Percentiles rank a stretch among this genome's conserved stretches.
These are phyloP conservation scores for Ulvella scutata DNA, from an alignment of 139 green algal species.

Conservation along the genomic window DNA sequence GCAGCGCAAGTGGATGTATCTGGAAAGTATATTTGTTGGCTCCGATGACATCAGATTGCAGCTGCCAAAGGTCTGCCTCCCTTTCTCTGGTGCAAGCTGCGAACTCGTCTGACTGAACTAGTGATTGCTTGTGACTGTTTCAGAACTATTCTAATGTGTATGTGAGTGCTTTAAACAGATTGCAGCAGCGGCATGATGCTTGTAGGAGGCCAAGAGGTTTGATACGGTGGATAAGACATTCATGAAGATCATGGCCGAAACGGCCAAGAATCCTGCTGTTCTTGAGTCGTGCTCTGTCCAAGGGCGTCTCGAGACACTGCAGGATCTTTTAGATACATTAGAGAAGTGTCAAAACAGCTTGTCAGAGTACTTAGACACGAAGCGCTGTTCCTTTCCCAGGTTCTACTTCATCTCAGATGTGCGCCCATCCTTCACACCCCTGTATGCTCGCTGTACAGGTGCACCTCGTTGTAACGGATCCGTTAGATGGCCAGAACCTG, in stretches of 20 bases:
- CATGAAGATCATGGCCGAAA: constrained; percentile 67
- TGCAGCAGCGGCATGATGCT: too few species aligned
- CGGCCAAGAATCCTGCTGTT: constrained; percentile 52
- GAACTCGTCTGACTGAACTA: not conserved
- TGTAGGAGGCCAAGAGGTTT: constrained; percentile 64
- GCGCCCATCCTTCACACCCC: not conserved
- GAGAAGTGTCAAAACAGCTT: constrained; percentile 72
- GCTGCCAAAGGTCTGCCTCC: constrained; percentile 32
- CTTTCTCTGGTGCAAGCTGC: not conserved
- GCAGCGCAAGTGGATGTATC: constrained; percentile 78
- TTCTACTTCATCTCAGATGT: constrained; percentile 83
- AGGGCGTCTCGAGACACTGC: constrained; percentile 37
- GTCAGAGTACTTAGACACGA: constrained; percentile 69
- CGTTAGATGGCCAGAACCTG: too few species aligned
- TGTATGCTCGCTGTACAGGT: not conserved
- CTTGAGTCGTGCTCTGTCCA: constrained; percentile 49
- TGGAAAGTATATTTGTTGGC: constrained; percentile 71
- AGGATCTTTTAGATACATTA: constrained; percentile 41
- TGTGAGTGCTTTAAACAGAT: too few species aligned
- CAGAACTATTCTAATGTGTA: not conserved
- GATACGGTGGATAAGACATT: constrained; percentile 58
- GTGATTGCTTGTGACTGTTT: not conserved
- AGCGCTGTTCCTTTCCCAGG: constrained; percentile 60
- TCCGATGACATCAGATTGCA: constrained; percentile 70
- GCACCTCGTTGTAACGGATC: not conserved